phyloP scores from a whole-genome alignment of 2,329 filamentous ascomycete species.

The Colletotrichum theobromicola region DNA sequence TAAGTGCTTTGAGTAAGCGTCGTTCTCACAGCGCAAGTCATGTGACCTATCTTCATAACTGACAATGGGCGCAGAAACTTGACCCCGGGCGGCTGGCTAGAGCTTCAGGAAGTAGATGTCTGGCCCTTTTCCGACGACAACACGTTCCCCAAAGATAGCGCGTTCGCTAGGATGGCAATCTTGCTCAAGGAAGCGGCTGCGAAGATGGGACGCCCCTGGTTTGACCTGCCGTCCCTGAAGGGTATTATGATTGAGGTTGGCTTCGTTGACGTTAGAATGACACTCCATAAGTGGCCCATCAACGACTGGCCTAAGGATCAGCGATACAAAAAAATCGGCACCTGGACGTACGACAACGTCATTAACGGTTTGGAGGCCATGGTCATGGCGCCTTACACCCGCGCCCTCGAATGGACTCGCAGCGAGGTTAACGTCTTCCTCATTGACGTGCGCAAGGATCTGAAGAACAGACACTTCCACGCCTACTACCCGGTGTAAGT shows the following conservation, averaged over 20 bases:
- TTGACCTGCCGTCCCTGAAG: not conserved
- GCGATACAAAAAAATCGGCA: not conserved
- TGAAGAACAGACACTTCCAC: not conserved
- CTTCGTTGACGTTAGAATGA: not conserved
- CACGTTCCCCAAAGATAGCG: not conserved
- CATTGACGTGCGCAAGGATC: not conserved
- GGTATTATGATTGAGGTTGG: not conserved
- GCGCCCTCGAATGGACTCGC: not conserved
- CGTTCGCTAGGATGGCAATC: not conserved
- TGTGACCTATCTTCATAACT: not conserved
- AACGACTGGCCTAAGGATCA: not conserved
- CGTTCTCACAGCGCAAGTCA: not conserved
- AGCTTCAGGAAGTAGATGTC: not conserved
- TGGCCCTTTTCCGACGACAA: not conserved
- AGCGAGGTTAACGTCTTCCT: not conserved
- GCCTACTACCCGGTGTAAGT: not conserved
- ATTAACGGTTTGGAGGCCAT: not conserved
- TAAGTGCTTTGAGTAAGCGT: not conserved
- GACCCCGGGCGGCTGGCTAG: not conserved
- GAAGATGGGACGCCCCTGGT: not conserved
- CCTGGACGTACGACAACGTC: not conserved
- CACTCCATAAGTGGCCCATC: not conserved
- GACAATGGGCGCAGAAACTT: not conserved
- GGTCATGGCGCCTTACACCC: not conserved
- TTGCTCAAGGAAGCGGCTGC: not conserved